Conservation (phyloP, 768 basidiomycete genomes). For the Pulveroboletus frians region DNA sequence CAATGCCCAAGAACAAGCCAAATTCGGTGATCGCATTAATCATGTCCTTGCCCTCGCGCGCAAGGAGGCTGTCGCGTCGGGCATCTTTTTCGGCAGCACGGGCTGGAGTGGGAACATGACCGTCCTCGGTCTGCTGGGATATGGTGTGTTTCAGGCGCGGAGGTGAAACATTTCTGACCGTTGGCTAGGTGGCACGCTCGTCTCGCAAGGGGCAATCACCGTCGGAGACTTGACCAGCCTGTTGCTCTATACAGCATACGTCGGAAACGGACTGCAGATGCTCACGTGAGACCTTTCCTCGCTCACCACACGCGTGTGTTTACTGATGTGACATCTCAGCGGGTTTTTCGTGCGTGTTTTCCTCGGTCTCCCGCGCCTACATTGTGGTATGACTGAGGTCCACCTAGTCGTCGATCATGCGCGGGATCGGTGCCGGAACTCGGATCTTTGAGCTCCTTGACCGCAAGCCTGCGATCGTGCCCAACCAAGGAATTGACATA, state of each 20-base stretch:
- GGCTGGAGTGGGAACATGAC: constrained; percentile 95
- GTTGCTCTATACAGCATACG: constrained; percentile 87
- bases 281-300: constrained; percentile 50
- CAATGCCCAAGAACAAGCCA: constrained; percentile 63
- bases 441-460: constrained; percentile 94
- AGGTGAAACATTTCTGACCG: neutral
- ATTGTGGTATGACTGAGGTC: neutral
- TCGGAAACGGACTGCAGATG: constrained; percentile 75
- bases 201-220: constrained; percentile 81
- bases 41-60: constrained; percentile 69
- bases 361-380: neutral
- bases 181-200: constrained; percentile 76
- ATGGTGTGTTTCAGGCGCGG: constrained; percentile 50
- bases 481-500: constrained; percentile 55
- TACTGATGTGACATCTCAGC: constrained; percentile 18
- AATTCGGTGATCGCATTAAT: constrained; percentile 65
- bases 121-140: constrained; percentile 81
- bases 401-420: constrained; percentile 85
- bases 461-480: constrained; percentile 67
- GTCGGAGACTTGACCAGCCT: constrained; percentile 90
- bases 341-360: constrained; percentile 35
- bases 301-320: neutral
- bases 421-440: constrained; percentile 87
- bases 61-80: constrained; percentile 86
- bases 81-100: constrained; percentile 88